phyloP scores from a whole-genome alignment of 2,329 filamentous ascomycete species.

The Trichoderma atrobrunneum region DNA sequence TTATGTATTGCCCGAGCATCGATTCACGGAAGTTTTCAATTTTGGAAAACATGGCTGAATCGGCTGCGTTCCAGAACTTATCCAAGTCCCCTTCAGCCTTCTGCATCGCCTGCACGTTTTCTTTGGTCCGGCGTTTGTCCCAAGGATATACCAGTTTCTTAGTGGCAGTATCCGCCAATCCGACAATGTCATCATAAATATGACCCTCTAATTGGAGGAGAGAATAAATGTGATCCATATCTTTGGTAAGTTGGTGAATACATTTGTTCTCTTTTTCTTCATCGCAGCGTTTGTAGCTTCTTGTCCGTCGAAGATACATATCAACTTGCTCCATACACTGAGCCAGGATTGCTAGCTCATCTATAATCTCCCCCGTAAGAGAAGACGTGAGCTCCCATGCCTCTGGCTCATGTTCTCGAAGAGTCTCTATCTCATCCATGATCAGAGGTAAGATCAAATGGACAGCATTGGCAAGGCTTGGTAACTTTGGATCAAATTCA shows the following conservation, averaged over 20 bases:
- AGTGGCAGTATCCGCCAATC: conserved; percentile 34
- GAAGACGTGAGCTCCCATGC: conserved; percentile 39
- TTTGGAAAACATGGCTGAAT: conserved; percentile 21
- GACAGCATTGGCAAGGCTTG: background rate
- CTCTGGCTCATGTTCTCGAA: conserved; percentile 38
- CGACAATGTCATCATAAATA: background rate
- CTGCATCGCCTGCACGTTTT: conserved; percentile 44
- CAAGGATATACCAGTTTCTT: conserved; percentile 43
- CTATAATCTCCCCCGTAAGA: conserved; percentile 36
- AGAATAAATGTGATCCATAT: background rate
- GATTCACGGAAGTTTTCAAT: background rate
- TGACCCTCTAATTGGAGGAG: background rate
- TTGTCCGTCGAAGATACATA: conserved; percentile 49
- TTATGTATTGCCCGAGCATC: background rate
- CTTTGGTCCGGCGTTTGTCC: conserved; percentile 44
- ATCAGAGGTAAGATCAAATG: conserved; percentile 30
- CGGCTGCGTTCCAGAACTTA: conserved; percentile 16
- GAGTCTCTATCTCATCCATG: conserved; percentile 49
- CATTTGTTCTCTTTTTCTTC: conserved; percentile 18
- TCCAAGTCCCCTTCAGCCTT: conserved; percentile 41
- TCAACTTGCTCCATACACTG: conserved; percentile 46
- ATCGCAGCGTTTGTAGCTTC: conserved; percentile 36
- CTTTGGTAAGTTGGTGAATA: background rate
- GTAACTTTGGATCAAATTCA: background rate
- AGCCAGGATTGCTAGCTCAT: conserved; percentile 45